Percentiles rank a stretch among this genome's conserved stretches.
Conservation (phyloP, 2,329 filamentous ascomycete genomes). For the Aspergillus terreus region DNA sequence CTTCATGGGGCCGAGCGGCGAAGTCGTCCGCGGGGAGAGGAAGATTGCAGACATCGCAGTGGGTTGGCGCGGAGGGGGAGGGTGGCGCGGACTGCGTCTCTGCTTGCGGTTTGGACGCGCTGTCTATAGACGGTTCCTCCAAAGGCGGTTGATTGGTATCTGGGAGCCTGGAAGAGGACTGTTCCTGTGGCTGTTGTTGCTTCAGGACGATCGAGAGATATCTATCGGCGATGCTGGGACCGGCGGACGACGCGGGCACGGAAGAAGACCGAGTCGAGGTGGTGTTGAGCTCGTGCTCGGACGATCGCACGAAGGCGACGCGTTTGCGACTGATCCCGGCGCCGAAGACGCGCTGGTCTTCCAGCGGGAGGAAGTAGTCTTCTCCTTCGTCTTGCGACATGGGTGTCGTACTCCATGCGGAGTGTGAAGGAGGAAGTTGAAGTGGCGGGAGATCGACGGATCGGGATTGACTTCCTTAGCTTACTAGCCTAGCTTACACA, state of each 20-base stretch:
- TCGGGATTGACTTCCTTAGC: not conserved
- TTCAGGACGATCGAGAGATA: conserved; percentile 47
- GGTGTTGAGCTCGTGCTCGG: conserved; percentile 30
- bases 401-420: no score
- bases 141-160: not conserved
- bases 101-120: not conserved
- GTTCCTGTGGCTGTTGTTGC: conserved; percentile 1
- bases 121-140: not conserved
- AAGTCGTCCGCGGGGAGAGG: conserved; percentile 35
- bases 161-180: not conserved
- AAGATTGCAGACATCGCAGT: conserved; percentile 60
- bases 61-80: conserved; percentile 3
- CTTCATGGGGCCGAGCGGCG: conserved; percentile 39
- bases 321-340: conserved; percentile 61
- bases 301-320: conserved; percentile 57
- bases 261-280: conserved; percentile 28
- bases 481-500: not conserved
- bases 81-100: conserved; percentile 8
- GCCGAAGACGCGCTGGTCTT: conserved; percentile 58
- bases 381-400: conserved; percentile 44
- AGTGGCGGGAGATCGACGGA: conserved; percentile 22
- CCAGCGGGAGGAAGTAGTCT: conserved; percentile 55
- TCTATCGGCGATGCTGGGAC: conserved; percentile 33
- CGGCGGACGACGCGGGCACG: conserved; percentile 15
- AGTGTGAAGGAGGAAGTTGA: conserved; percentile 5